These are phyloP conservation scores for Volvariella volvacea DNA, from an alignment of 1,284 basidiomycete species.

Conservation along the genomic window DNA sequence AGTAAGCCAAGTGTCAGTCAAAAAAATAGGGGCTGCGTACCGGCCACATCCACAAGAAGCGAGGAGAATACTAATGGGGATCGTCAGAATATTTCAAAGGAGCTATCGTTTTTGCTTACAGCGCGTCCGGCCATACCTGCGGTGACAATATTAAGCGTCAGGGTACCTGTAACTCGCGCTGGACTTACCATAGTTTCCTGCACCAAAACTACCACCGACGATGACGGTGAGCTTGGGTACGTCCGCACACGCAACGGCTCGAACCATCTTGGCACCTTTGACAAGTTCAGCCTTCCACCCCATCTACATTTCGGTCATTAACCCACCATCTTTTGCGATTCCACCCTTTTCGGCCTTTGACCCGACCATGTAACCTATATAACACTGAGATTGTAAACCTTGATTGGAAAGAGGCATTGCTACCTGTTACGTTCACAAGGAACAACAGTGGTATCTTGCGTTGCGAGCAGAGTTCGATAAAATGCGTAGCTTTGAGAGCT, in stretches of 20 bases:
- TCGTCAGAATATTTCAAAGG: conserved; percentile 2
- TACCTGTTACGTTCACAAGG: conserved; percentile 87
- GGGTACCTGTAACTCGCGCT: conserved; percentile 4
- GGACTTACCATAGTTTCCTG: conserved; percentile 83
- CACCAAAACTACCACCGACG: conserved; percentile 93
- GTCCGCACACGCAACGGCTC: conserved; percentile 90
- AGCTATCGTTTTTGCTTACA: conserved; percentile 36
- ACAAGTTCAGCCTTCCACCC: not conserved
- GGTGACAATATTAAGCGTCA: conserved; percentile 7
- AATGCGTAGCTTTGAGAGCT: conserved; percentile 90
- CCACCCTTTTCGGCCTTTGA: conserved; percentile 92
- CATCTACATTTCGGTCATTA: not conserved
- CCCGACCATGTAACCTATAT: conserved; percentile 85
- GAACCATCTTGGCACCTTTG: conserved; percentile 86
- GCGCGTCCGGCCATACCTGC: conserved; percentile 84
- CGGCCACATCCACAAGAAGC: conserved; percentile 98
- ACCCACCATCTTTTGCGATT: conserved; percentile 86
- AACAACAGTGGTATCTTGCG: conserved; percentile 86
- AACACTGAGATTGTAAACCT: conserved; percentile 2
- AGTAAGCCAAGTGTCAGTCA: conserved; percentile 6
- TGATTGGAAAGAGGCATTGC: not conserved
- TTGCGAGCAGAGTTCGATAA: conserved; percentile 93
- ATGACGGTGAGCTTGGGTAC: conserved; percentile 93
- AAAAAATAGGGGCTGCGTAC: conserved; percentile 35
- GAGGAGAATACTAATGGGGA: conserved; percentile 69